Evolutionary conservation across 164 flowering plant species (phyloP), one percentile per base, ranked within the genome.

Genomic region (Macadamia tetraphylla): DNA sequence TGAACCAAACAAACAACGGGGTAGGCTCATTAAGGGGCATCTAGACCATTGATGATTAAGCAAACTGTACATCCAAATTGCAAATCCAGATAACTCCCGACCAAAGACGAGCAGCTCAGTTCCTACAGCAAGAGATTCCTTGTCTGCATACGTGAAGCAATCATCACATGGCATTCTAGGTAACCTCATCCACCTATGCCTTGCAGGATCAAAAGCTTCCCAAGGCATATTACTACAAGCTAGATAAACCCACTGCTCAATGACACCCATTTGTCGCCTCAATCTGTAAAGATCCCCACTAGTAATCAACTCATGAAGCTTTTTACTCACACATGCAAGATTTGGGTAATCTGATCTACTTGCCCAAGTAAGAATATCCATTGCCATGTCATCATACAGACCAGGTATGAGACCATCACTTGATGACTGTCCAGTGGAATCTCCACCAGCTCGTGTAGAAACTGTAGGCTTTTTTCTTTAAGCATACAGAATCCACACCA

Each of bases 41-140:
- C 87, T 73, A 29, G 90, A 73, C 97, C 98, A 94, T 0, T 88
- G 82, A 70, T 94, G 87, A 0, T 91, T 88, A 78, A 87, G 68
- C 40, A 94, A 71, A 69, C 97, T 91, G 43, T 94, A 94, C 52
- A 83, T 83, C 70, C 83, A 87, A 18, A 87, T 87, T 9, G 87
- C 88, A 66, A 81, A 81, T 32, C 91, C 74, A 42, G 58, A 71
- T 32, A 91, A 53, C 58, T 83, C 98, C 73, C 76, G 85, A 15
- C 97, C 96, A 72, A 94, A 94, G 1, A 94, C 98, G 31, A 94
- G 97, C 67, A 94, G 90, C 68, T 94, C 97, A 3, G 98, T 88
- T 11, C 98, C 98, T 70, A 91, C 97, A 10, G 93, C 98, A 53
- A 94, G 74, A 6, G 98, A 94, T 70, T 94, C 98, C 85, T 91